phyloP scores from a whole-genome alignment of 768 basidiomycete genomes.

The Lyophyllum semitale region DNA sequence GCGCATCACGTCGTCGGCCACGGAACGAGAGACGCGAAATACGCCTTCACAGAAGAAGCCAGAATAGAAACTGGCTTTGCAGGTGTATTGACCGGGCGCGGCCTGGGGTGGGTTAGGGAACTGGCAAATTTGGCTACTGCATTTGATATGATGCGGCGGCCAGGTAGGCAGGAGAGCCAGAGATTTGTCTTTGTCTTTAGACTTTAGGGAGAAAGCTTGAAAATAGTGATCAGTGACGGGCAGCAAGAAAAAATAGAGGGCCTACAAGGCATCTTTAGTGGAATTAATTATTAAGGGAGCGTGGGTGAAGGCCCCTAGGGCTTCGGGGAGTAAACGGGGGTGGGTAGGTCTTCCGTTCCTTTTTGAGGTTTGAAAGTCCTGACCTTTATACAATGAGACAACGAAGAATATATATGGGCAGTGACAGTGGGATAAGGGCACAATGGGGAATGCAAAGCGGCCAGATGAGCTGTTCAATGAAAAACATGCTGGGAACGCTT shows the following conservation, averaged over 20 bases:
- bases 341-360: neutral
- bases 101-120: constrained; percentile 32
- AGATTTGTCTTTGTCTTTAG: constrained; percentile 8
- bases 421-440: neutral
- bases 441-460: neutral
- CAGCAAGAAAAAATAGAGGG: neutral
- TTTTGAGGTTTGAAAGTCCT: neutral
- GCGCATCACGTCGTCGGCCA: constrained; percentile 10
- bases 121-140: constrained; percentile 24
- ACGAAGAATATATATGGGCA: neutral
- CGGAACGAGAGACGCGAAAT: constrained; percentile 16
- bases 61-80: constrained; percentile 16
- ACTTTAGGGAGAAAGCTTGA: constrained; percentile 4
- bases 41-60: constrained; percentile 24
- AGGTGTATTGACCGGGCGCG: constrained; percentile 28
- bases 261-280: neutral
- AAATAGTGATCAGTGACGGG: neutral
- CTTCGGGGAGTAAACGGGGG: neutral
- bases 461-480: neutral
- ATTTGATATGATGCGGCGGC: constrained; percentile 30
- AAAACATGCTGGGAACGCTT: neutral
- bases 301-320: neutral
- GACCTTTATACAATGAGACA: neutral
- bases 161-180: constrained; percentile 17
- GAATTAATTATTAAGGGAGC: neutral